A percentile compares a stretch with the other conserved stretches of the same genome.
Evolutionary conservation across 768 basidiomycete species (phyloP).

Genomic region (Tulasnella sp.): DNA sequence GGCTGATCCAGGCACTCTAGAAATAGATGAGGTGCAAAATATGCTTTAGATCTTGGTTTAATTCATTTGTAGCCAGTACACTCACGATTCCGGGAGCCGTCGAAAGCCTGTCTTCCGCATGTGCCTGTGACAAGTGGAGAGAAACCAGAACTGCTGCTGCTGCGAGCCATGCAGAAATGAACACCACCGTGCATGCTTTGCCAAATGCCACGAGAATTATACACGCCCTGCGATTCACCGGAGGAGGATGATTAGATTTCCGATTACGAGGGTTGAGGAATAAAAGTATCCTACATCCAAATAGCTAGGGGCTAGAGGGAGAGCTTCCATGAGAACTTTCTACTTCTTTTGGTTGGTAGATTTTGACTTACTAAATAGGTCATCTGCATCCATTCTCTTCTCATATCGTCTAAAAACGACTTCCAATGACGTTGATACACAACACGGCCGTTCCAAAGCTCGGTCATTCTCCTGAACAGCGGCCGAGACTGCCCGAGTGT

Average conservation of each 20-base stretch:
- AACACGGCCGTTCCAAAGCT: conserved; percentile 23
- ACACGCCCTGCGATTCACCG: background rate
- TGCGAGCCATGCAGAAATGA: background rate
- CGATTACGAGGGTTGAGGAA: background rate
- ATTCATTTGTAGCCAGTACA: background rate
- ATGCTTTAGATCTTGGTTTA: background rate
- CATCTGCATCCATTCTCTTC: conserved; percentile 16
- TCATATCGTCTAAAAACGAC: conserved; percentile 23
- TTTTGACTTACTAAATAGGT: background rate
- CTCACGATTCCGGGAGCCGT: conserved; percentile 28
- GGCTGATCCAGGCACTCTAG: conserved; percentile 22
- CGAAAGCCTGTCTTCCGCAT: background rate
- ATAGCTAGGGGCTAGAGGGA: background rate
- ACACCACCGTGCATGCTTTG: background rate
- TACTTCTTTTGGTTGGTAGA: background rate
- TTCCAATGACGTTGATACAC: conserved; percentile 31
- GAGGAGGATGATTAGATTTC: too few species aligned
- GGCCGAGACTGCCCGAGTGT: background rate
- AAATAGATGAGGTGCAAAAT: background rate
- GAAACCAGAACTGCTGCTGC: background rate
- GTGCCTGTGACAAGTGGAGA: background rate
- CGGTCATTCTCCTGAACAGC: background rate
- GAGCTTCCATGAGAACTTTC: background rate
- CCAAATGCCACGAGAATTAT: conserved; percentile 10
- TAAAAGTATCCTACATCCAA: conserved; percentile 18